A percentile compares a stretch with the other conserved stretches of the same genome.
phyloP scores from a whole-genome alignment of 345 rosid species.

The Combretum micranthum region DNA sequence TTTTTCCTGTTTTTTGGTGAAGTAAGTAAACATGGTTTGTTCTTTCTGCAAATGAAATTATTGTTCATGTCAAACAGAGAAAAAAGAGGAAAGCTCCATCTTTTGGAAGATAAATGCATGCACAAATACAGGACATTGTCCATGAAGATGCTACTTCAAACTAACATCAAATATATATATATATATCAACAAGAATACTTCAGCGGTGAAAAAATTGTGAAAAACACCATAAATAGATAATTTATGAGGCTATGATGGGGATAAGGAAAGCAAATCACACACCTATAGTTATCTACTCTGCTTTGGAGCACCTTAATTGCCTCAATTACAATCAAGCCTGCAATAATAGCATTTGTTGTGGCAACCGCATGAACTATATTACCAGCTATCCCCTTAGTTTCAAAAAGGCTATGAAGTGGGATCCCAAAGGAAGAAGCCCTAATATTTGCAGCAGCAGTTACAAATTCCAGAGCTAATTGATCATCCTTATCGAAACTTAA shows the following conservation, averaged over 20 bases:
- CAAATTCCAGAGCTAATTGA: constrained; percentile 95
- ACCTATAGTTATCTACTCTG: constrained; percentile 68
- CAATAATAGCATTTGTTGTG: constrained; percentile 89
- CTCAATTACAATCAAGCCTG: constrained; percentile 96
- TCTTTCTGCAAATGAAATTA: too few relatives aligned
- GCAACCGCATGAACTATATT: constrained; percentile 99
- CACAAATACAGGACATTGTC: too few relatives aligned
- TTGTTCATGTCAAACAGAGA: too few relatives aligned
- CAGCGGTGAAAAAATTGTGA: too few relatives aligned
- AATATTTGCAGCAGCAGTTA: constrained; percentile 98
- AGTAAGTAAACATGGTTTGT: too few relatives aligned
- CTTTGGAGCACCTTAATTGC: constrained; percentile 87
- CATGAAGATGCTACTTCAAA: too few relatives aligned
- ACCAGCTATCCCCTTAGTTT: constrained; percentile 99
- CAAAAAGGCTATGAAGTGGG: constrained; percentile 93
- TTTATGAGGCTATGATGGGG: not conserved
- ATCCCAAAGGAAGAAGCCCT: constrained; percentile 92
- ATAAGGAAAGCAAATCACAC: constrained; percentile 15
- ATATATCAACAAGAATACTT: too few relatives aligned
- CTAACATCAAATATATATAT: too few relatives aligned
- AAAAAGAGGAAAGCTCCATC: too few relatives aligned
- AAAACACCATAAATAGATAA: too few relatives aligned
- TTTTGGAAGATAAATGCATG: too few relatives aligned
- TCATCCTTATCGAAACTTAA: constrained; percentile 97
- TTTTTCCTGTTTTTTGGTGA: too few relatives aligned